Evolutionary conservation across 164 flowering plant species (phyloP).

Genomic region (Cinnamomum chago): DNA sequence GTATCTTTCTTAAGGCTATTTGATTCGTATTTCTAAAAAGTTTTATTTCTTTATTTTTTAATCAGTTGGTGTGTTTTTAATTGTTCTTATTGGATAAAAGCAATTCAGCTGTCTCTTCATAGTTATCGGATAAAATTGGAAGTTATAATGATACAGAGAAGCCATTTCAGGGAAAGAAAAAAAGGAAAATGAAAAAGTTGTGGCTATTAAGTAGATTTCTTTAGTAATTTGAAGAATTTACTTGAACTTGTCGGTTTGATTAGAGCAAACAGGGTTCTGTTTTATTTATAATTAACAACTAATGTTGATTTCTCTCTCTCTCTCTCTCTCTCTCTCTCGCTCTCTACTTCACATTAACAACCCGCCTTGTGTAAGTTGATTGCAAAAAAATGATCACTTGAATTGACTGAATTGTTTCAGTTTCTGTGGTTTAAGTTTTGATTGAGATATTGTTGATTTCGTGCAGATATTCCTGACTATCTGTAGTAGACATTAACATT

Average conservation of each 20-base stretch:
- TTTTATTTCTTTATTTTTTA: too few relatives aligned
- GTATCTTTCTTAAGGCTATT: too few relatives aligned
- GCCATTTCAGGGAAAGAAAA: too few relatives aligned
- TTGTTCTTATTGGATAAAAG: too few relatives aligned
- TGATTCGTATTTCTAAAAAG: too few relatives aligned
- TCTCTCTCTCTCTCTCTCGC: not conserved
- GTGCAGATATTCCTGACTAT: not conserved
- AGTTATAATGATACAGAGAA: too few relatives aligned
- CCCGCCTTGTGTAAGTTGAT: not conserved
- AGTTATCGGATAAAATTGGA: too few relatives aligned
- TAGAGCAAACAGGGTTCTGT: not conserved
- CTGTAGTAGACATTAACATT: not conserved
- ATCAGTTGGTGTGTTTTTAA: too few relatives aligned
- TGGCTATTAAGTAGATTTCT: not conserved
- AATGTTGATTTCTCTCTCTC: not conserved
- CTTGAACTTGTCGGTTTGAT: not conserved
- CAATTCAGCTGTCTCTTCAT: too few relatives aligned
- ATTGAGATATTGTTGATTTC: not conserved
- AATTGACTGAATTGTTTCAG: not conserved
- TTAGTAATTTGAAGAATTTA: not conserved
- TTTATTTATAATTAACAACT: too few relatives aligned
- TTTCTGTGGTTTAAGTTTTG: not conserved
- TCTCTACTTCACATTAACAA: too few relatives aligned
- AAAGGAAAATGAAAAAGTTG: too few relatives aligned
- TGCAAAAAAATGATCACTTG: not conserved